A percentile compares a stretch with the other conserved stretches of the same genome.
These are phyloP conservation scores for Fusarium nygamai DNA, from an alignment of 2,329 filamentous ascomycete genomes.

Conservation along the genomic window DNA sequence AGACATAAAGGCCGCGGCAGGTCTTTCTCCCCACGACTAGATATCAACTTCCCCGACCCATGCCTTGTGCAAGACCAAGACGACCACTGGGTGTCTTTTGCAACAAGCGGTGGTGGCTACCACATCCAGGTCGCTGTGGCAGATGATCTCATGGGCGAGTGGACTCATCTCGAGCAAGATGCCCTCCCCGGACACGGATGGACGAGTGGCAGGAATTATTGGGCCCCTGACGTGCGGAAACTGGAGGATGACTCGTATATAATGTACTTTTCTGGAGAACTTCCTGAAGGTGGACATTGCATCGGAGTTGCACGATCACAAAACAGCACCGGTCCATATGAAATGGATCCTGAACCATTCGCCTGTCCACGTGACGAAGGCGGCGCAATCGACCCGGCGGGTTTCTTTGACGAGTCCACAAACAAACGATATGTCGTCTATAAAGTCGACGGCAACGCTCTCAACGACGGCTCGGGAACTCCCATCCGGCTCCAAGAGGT, in stretches of 20 bases:
- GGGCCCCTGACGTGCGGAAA: constrained; percentile 69
- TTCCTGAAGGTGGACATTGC: constrained; percentile 61
- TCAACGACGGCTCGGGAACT: constrained; percentile 57
- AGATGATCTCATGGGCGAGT: constrained; percentile 58
- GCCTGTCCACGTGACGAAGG: constrained; percentile 63
- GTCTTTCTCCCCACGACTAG: constrained; percentile 26
- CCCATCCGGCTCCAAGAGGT: constrained; percentile 68
- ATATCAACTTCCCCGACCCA: constrained; percentile 64
- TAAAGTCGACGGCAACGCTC: constrained; percentile 73
- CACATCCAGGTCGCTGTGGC: constrained; percentile 65
- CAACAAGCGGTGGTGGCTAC: constrained; percentile 60
- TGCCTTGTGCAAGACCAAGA: constrained; percentile 58
- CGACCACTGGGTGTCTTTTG: constrained; percentile 67
- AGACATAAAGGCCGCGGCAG: constrained; percentile 16
- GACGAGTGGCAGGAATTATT: constrained; percentile 64
- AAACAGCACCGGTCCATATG: constrained; percentile 62
- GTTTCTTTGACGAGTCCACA: constrained; percentile 63
- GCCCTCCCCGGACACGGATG: constrained; percentile 64
- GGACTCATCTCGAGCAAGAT: constrained; percentile 60
- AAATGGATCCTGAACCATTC: constrained; percentile 57
- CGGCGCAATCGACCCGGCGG: constrained; percentile 71
- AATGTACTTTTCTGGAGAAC: constrained; percentile 67
- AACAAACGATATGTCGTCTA: constrained; percentile 69
- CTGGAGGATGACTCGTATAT: constrained; percentile 63
- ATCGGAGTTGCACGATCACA: constrained; percentile 65